phyloP scores from a whole-genome alignment of 2,329 filamentous ascomycete species.

The Ceratocystis papillata region DNA sequence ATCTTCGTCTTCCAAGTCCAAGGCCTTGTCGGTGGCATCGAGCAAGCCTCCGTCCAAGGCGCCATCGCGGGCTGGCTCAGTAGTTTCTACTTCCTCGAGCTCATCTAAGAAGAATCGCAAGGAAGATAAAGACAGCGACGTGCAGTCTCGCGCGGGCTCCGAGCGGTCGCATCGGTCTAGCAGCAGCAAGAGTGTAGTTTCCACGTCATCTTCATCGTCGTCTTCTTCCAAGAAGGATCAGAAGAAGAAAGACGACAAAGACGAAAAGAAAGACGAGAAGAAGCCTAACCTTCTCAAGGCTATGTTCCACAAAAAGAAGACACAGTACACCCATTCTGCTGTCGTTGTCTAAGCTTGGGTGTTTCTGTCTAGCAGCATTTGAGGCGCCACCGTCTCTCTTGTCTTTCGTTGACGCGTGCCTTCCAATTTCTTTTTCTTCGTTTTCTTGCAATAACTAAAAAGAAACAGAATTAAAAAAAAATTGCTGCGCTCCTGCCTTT shows the following conservation, averaged over 20 bases:
- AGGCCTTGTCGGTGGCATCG: not conserved
- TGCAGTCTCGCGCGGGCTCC: not conserved
- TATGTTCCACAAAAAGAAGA: conserved; percentile 48
- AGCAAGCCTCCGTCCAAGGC: conserved; percentile 11
- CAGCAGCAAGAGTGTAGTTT: conserved; percentile 26
- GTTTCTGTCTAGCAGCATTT: not conserved
- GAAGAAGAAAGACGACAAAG: conserved; percentile 29
- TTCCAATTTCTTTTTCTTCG: not conserved
- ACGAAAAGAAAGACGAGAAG: conserved; percentile 35
- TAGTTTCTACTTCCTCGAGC: conserved; percentile 26
- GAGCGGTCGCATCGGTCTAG: conserved; percentile 11
- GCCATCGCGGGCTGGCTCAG: conserved; percentile 15
- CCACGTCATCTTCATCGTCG: conserved; percentile 9
- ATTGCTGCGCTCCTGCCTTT: not conserved
- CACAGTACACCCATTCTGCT: conserved; percentile 15
- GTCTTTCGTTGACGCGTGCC: not conserved
- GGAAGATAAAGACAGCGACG: conserved; percentile 33
- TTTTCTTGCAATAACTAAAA: conserved; percentile 6
- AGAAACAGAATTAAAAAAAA: not conserved
- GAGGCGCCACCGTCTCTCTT: not conserved
- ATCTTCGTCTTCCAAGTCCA: conserved; percentile 13
- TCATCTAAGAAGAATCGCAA: conserved; percentile 29
- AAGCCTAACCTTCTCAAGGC: conserved; percentile 46
- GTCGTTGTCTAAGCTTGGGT: conserved; percentile 9
- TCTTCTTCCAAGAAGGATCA: conserved; percentile 9